A percentile compares a stretch with the other conserved stretches of the same genome.
Evolutionary conservation across 148 eudicot genomes (phyloP).

Genomic region (Heliosperma pusillum): DNA sequence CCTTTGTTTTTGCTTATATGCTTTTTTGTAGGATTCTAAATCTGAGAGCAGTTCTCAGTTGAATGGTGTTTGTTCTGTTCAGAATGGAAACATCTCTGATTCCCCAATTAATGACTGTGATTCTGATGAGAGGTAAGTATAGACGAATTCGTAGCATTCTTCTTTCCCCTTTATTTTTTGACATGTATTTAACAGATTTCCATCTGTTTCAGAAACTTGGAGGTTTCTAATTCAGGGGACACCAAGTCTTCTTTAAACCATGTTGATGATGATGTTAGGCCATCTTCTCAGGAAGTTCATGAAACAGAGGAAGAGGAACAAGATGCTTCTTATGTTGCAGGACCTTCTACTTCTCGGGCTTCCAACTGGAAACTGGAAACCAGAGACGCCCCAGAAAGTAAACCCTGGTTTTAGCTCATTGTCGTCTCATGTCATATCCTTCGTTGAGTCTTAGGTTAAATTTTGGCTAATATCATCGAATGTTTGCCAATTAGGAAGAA

Average conservation of each 20-base stretch:
- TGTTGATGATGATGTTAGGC: constrained; percentile 37
- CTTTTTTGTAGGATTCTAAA: constrained; percentile 44
- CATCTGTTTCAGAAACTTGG: constrained; percentile 42
- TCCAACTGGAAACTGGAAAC: constrained; percentile 51
- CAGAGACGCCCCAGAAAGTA: constrained; percentile 73
- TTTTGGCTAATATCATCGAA: neutral
- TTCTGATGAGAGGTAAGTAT: constrained; percentile 46
- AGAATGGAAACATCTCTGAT: constrained; percentile 34
- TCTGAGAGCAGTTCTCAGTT: constrained; percentile 41
- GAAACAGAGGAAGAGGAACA: constrained; percentile 34
- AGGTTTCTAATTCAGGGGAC: constrained; percentile 39
- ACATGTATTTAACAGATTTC: constrained; percentile 9
- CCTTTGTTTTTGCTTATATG: constrained; percentile 6
- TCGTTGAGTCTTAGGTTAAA: neutral
- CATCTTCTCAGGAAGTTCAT: constrained; percentile 39
- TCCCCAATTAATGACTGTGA: constrained; percentile 32
- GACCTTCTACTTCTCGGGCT: constrained; percentile 39
- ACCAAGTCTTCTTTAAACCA: constrained; percentile 28
- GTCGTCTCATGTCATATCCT: constrained; percentile 1
- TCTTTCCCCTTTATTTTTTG: constrained; percentile 8
- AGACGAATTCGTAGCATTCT: neutral
- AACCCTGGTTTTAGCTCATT: neutral
- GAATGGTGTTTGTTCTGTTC: constrained; percentile 41
- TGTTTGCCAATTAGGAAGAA: neutral
- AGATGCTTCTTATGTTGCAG: constrained; percentile 28